Conservation (phyloP, 345 rosid genomes). For the Microthlaspi erraticum region DNA sequence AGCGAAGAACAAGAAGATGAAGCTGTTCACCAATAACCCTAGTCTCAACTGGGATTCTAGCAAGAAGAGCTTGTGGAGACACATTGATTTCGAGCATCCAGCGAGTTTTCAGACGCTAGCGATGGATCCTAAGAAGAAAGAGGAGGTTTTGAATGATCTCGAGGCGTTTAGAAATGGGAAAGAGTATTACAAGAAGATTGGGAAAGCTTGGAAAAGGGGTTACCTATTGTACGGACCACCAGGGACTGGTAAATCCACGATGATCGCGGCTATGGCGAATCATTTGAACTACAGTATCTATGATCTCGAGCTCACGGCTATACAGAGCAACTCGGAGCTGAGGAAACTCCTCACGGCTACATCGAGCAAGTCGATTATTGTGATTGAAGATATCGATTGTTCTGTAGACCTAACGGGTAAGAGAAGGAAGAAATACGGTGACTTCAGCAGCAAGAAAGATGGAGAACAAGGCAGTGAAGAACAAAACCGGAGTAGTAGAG, state of each 20-base stretch:
- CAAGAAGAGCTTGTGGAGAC: conserved; percentile 39
- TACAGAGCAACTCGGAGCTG: conserved; percentile 44
- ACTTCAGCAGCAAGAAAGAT: conserved; percentile 7
- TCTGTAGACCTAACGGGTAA: conserved; percentile 47
- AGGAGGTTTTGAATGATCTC: conserved; percentile 44
- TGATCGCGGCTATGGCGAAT: conserved; percentile 53
- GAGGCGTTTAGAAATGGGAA: conserved; percentile 39
- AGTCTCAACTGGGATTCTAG: conserved; percentile 29
- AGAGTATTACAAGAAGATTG: conserved; percentile 48
- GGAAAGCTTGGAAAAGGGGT: conserved; percentile 53
- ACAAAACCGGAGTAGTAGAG: conserved; percentile 28
- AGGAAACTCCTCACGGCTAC: conserved; percentile 46
- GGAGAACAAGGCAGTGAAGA: conserved; percentile 9
- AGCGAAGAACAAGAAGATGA: conserved; percentile 51
- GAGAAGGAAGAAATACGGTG: conserved; percentile 19
- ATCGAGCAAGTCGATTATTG: conserved; percentile 48
- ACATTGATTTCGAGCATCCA: conserved; percentile 45
- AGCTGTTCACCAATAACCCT: conserved; percentile 58
- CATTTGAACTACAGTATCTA: conserved; percentile 44
- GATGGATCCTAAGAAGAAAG: conserved; percentile 43
- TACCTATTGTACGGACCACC: conserved; percentile 52
- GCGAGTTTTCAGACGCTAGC: conserved; percentile 47
- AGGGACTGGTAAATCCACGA: conserved; percentile 51
- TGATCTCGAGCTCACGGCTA: conserved; percentile 46
- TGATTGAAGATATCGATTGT: conserved; percentile 49